Base-by-base conservation (phyloP, 768 basidiomycete genomes). In the Suillus ampliporus region DNA sequence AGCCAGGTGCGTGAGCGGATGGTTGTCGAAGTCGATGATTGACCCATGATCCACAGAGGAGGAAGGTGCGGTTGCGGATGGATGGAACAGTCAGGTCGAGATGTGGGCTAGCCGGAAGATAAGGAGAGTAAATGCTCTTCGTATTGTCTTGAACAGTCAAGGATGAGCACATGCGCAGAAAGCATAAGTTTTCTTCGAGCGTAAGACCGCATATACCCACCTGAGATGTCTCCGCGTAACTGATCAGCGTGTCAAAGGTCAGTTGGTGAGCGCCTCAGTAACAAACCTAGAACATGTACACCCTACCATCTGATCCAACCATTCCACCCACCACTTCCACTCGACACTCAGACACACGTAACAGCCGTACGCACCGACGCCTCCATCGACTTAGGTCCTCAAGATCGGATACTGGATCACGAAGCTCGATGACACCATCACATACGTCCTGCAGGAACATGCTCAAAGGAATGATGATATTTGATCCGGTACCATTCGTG, bases 381-480 rank as follows among this genome's bases (percentile, higher is more conserved):
- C 71, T 5, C 74, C 71, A 35, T 63, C 69, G 50, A 85, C 64
- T n/a, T 38, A 87, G 72, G 26, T 76, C 64, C 3, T 64, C 63
- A 14, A 86, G 68, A 63, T 83, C 79, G 58, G 68, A 58, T 13
- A 65, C 50, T 17, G 78, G 71, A 62, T 84, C 71, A 64, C 83
- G 76, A 50, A 85, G 58, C 67, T 87, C 86, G 15, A 86, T 64
- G 14, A 67, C 50, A 13, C 84, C 85, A 8, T 66, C 61, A 57
- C 69, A 67, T 23, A 83, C 68, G 57, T 75, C 76, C 28, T 72
- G 58, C 38, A 84, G 60, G 62, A 86, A 66, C 44, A 71, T 66
- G 34, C 74, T 68, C 4, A 82, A 64, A 48, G 79, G 73, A 44
- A 83, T 48, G 6, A 62, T 57, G 57, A 83, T 61, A 1, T 66